Evolutionary conservation across 768 basidiomycete species (phyloP).

Genomic region (Punctularia strigosozonata): DNA sequence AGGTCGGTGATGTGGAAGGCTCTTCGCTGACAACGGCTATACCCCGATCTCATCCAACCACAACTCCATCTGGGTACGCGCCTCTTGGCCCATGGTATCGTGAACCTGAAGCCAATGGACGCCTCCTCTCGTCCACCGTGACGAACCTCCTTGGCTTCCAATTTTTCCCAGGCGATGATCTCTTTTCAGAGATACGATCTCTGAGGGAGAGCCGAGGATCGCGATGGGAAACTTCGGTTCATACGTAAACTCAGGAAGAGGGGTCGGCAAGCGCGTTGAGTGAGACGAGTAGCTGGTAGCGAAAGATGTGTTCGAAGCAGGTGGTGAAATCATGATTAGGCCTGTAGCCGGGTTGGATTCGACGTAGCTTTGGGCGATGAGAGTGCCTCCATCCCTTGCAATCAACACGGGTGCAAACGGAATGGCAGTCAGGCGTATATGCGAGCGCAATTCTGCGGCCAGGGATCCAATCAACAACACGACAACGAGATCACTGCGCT

Average conservation of each 20-base stretch:
- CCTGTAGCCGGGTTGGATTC: constrained; percentile 55
- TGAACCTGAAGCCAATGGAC: constrained; percentile 27
- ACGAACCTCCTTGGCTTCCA: constrained; percentile 12
- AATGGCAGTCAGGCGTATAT: constrained; percentile 29
- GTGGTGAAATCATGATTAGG: constrained; percentile 50
- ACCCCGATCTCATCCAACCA: constrained; percentile 50
- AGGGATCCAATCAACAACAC: background rate
- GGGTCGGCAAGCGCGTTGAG: constrained; percentile 27
- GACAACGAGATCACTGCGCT: too few species aligned
- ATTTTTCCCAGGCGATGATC: constrained; percentile 30
- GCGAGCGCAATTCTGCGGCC: constrained; percentile 26
- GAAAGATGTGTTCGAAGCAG: constrained; percentile 27
- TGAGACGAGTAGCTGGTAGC: constrained; percentile 8
- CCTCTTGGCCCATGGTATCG: constrained; percentile 24
- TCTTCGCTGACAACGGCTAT: constrained; percentile 12
- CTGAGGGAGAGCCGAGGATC: constrained; percentile 27
- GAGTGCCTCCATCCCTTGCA: constrained; percentile 32
- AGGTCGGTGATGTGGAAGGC: too few species aligned
- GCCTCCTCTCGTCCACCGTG: constrained; percentile 4
- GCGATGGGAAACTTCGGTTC: constrained; percentile 54
- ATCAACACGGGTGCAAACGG: constrained; percentile 51
- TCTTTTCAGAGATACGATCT: constrained; percentile 21
- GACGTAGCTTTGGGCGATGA: constrained; percentile 58
- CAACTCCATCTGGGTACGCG: constrained; percentile 28
- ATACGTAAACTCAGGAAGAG: constrained; percentile 41